Base-by-base conservation (phyloP, 106 monocot genomes). In the Hemerocallis citrina region DNA sequence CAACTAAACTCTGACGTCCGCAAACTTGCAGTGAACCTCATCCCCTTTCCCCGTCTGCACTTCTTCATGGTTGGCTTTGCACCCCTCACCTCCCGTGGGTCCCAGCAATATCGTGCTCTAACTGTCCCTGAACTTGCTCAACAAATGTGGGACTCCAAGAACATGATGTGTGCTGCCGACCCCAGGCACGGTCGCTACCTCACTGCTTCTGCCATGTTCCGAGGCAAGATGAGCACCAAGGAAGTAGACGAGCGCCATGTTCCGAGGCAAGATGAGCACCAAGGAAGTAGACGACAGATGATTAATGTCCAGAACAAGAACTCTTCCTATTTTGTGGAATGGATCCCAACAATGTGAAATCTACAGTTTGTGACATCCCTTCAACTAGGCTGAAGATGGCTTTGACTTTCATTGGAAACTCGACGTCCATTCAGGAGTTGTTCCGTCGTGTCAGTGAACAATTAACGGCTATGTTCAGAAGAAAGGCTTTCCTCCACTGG, bases 281-380 rank as follows among this genome's bases (percentile, higher is more conserved):
- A 78, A 78, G 38, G 73, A 78, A 22, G 78, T 78, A 22, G 79
- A 79, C 4, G 79, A 79, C 79, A 79, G 52, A 79, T 79, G 79
- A 57, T 79, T 40, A 79, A 79, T 21, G 74, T 79, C 30, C 79
- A 79, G 73, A 79, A 79, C 68, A 79, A 79, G 68, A 79, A 73
- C 64, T 79, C 79, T 0, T 79, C 79, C 52, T 79, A 79, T 52
- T 79, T 79, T n/a, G 73, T 79, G 49, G 79, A 79, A 34, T 79
- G 79, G 79, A 79, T 79, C 79, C 78, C 25, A 71, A 78, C 49
- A 78, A 78, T 16, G 79, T 79, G 11, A 79, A 79, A 58, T 79
- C 79, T 4, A 79, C 57, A 1, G 78, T 78, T 31, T 77, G 77
- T 24, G 77, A 77, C 30, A 77, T 77, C 30, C 77, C 77, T 10